phyloP scores from a whole-genome alignment of 1,139 yeast genomes.

The Lodderomyces parapsilosis region DNA sequence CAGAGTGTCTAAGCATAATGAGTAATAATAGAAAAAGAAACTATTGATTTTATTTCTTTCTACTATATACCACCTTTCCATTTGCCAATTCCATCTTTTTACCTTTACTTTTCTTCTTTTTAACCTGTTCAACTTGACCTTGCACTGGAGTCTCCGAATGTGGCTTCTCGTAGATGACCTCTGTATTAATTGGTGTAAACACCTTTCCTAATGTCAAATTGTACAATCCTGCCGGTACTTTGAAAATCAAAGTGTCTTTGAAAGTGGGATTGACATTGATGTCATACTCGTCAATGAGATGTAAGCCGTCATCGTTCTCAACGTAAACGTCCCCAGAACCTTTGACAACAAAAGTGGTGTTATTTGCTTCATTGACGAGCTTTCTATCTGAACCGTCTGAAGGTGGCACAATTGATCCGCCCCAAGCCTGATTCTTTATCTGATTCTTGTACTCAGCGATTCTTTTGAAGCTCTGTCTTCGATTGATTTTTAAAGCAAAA shows the following conservation, averaged over 20 bases:
- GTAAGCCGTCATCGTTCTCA: conserved; percentile 49
- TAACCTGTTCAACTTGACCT: conserved; percentile 21
- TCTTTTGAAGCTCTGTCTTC: conserved; percentile 61
- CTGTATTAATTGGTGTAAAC: conserved; percentile 25
- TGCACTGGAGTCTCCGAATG: conserved; percentile 11
- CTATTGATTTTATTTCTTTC: conserved; percentile 23
- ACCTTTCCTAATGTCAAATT: conserved; percentile 44
- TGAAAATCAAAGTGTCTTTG: conserved; percentile 55
- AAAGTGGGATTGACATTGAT: conserved; percentile 42
- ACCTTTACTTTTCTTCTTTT: conserved; percentile 39
- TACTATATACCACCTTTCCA: conserved; percentile 57
- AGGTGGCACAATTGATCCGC: conserved; percentile 49
- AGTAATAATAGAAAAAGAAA: conserved; percentile 16
- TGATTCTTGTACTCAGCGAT: conserved; percentile 50
- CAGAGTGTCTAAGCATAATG: conserved; percentile 42
- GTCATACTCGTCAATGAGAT: conserved; percentile 33
- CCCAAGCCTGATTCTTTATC: conserved; percentile 61
- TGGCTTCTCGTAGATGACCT: conserved; percentile 19
- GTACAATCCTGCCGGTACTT: conserved; percentile 45
- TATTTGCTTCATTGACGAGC: conserved; percentile 35
- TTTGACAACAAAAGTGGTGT: conserved; percentile 62
- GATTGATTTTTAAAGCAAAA: conserved; percentile 51
- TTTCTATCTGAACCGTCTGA: conserved; percentile 46
- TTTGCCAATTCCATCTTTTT: conserved; percentile 54
- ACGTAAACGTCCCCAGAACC: conserved; percentile 69